Evolutionary conservation across 192 early-diverging fungal species (phyloP), one percentile per base, ranked within the genome.

Genomic region (Coemansia sp.): DNA sequence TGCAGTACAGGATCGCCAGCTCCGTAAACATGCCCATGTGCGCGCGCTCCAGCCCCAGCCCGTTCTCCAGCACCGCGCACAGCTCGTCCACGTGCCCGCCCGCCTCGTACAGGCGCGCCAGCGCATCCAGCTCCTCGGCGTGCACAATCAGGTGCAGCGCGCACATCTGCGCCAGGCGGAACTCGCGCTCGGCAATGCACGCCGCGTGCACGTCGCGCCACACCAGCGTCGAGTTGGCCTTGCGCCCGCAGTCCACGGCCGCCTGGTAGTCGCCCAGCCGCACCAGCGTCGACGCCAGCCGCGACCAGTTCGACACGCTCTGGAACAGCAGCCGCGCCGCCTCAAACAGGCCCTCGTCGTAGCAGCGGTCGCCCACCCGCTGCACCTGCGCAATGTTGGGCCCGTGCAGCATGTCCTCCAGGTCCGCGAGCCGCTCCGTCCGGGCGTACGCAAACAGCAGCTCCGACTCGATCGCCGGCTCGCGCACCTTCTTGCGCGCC

Each of bases 11-110:
- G 53, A 99, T 92, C 6, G 95, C 95, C 40, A 99, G 82, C 81
- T 99, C 97, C 0, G 97, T 99, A 67, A 99, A 99, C 97, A 99
- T 99, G 52, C 97, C 97, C 97, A 99, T 99, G 67, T 99, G 97
- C 8, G 97, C 97, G 54, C 97, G 87, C 80, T 99, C 97, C 56
- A 99, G 73, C 14, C 94, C 94, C 16, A 98, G 73, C 55, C 95
- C 95, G 40, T 91, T 87, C 84, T 99, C 95, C 29, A 99, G 79
- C 50, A 99, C 71, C 22, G 81, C 66, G 60, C 97, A 92, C 35
- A 97, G 77, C 84, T 98, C 94, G 43, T 93, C 89, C 64, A 97
- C 90, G 77, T 91, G 84, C 31, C 97, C 97, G 48, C 85, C 85
- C 31, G 80, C 51, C 73, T 98, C 95, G 74, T 99, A 99, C 12